Conservation (phyloP, 1,284 basidiomycete species). For the Ustilago bromivora region DNA sequence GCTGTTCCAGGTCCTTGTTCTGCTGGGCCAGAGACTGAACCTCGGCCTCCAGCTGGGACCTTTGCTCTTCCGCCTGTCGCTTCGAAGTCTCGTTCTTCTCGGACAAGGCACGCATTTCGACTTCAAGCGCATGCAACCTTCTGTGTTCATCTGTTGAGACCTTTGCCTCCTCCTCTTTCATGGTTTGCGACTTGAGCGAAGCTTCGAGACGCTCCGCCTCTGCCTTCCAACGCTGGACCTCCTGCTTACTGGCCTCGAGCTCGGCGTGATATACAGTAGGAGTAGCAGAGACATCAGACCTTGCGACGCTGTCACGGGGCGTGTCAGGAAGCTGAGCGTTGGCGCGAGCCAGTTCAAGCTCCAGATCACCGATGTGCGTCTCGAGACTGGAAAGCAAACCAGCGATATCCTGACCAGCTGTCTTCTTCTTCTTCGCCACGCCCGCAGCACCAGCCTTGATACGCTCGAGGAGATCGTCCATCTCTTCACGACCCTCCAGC, state of each 20-base stretch:
- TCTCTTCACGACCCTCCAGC: constrained; percentile 67
- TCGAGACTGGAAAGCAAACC: constrained; percentile 58
- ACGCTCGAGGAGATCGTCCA: constrained; percentile 67
- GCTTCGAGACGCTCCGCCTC: constrained; percentile 29
- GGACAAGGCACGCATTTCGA: constrained; percentile 12
- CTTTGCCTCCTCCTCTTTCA: constrained; percentile 3
- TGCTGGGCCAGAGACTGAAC: constrained; percentile 13
- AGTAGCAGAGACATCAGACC: constrained; percentile 8
- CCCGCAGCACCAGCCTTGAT: constrained; percentile 61
- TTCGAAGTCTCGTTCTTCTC: constrained; percentile 15
- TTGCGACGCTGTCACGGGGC: constrained; percentile 15
- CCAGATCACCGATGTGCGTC: constrained; percentile 60
- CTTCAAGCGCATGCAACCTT: constrained; percentile 22
- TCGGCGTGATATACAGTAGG: background rate
- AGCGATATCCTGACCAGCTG: constrained; percentile 60
- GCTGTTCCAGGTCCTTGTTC: constrained; percentile 19
- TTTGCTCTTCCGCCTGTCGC: constrained; percentile 7
- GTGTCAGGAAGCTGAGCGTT: constrained; percentile 18
- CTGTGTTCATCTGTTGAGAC: constrained; percentile 6
- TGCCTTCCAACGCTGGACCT: constrained; percentile 24
- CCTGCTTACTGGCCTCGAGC: constrained; percentile 19
- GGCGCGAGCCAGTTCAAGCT: constrained; percentile 53
- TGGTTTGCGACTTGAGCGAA: constrained; percentile 9
- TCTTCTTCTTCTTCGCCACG: constrained; percentile 49
- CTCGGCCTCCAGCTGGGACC: constrained; percentile 17